phyloP scores from a whole-genome alignment of 768 basidiomycete species.

The Dacryopinax spathularia region DNA sequence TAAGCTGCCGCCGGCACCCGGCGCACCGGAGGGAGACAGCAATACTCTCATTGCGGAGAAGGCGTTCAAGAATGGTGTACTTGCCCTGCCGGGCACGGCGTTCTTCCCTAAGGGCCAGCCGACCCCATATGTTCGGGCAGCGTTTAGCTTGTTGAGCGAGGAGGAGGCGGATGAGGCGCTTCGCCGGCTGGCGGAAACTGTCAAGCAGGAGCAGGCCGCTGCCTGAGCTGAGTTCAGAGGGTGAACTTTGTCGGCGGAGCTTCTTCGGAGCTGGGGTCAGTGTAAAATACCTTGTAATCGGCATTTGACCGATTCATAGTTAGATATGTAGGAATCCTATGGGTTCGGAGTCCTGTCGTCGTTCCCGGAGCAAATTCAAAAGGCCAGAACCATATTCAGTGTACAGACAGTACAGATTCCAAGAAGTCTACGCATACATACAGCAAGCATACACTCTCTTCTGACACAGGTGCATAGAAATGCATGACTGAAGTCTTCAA shows the following conservation, averaged over 20 bases:
- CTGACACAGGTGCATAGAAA: neutral
- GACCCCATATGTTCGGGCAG: slow-evolving; percentile 64
- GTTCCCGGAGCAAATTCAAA: too few species aligned
- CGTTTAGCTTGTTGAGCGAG: slow-evolving; percentile 56
- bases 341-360: too few species aligned
- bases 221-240: neutral
- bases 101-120: slow-evolving; percentile 61
- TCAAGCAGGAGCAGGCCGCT: slow-evolving; percentile 19
- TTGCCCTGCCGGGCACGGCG: slow-evolving; percentile 76
- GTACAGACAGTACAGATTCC: too few species aligned
- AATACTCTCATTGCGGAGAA: slow-evolving; percentile 54
- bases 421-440: too few species aligned
- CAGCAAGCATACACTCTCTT: neutral
- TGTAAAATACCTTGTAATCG: neutral
- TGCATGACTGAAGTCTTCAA: too few species aligned
- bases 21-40: slow-evolving; percentile 43
- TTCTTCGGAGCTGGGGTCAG: neutral
- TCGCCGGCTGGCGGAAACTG: slow-evolving; percentile 38
- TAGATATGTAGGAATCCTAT: too few species aligned
- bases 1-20: slow-evolving; percentile 26
- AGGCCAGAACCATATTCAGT: too few species aligned
- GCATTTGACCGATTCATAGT: too few species aligned
- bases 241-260: too few species aligned
- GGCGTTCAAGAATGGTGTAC: slow-evolving; percentile 66
- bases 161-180: slow-evolving; percentile 65